phyloP scores from a whole-genome alignment of 106 monocot species.

The Dendrobium huoshanense region DNA sequence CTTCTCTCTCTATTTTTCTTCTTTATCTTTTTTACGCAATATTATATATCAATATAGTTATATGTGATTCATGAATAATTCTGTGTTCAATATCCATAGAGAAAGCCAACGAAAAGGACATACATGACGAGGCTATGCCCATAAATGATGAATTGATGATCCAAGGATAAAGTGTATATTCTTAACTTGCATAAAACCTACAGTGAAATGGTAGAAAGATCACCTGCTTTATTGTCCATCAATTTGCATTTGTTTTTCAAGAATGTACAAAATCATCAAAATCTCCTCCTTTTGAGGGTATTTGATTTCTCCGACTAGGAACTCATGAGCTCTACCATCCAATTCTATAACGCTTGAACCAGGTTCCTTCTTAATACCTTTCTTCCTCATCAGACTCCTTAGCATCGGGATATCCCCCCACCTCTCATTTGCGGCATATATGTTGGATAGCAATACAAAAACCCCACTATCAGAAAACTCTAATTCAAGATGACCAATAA shows the following conservation, averaged over 20 bases:
- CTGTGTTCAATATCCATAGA: too few relatives aligned
- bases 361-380: conserved; percentile 52
- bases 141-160: neutral
- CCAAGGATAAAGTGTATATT: neutral
- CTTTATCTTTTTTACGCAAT: too few relatives aligned
- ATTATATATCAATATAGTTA: too few relatives aligned
- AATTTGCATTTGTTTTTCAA: conserved; percentile 42
- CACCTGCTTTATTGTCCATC: conserved; percentile 7
- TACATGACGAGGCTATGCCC: neutral
- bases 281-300: conserved; percentile 28
- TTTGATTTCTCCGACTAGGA: conserved; percentile 35
- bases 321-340: conserved; percentile 37
- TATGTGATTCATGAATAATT: too few relatives aligned
- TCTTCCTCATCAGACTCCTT: conserved; percentile 55
- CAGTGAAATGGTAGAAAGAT: neutral
- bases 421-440: conserved; percentile 58
- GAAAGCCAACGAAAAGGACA: too few relatives aligned
- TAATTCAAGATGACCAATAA: conserved; percentile 37
- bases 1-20: too few relatives aligned
- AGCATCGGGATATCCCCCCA: conserved; percentile 58
- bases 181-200: neutral
- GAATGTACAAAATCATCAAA: conserved; percentile 11
- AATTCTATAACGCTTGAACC: conserved; percentile 54
- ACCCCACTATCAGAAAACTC: conserved; percentile 55
- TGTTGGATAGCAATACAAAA: conserved; percentile 64